Base-by-base conservation (phyloP, 2,329 filamentous ascomycete genomes). In the Calonectria pseudoturangicola region DNA sequence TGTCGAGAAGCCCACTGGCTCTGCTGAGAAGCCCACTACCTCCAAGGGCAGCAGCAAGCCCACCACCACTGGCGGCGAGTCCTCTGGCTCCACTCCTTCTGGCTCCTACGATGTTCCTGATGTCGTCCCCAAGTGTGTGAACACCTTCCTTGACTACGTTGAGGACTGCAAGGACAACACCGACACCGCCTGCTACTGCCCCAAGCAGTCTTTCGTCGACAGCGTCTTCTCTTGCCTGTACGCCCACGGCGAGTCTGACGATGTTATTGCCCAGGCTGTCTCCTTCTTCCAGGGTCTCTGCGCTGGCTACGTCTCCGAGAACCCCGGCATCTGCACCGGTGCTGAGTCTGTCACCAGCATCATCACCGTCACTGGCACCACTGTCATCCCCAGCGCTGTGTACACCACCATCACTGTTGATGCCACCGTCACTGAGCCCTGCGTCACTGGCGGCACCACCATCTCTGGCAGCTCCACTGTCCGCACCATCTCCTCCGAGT, bases 211-310 rank as follows among this genome's bases (percentile, higher is more conserved):
- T 68, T 96, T 97, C 86, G 94, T 95, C 82, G 88, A 92, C 84
- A 93, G 92, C 81, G 92, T 98, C 83, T 96, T 94, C 84, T 87
- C 90, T 74, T 98, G 96, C 86, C 89, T 98, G 79, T 91, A 93
- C 81, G 90, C 95, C 70, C 93, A 95, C 89, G 93, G 92, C 75
- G 88, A 89, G 72, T 89, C 89, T 72, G 89, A 92, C 73, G 87
- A 90, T 56, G 90, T 94, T 82, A 89, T 96, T 78, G 88, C 91
- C 68, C 86, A 92, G 79, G 94, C 95, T 73, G 89, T 97, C 72
- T 90, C 90, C 80, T 98, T 94, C 91, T 93, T 98, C 88, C 93
- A 96, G 85, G 96, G 96, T 83, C 94, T 98, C 86, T 98, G 96
- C 87, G 95, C 94, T 71, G 86, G 89, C 66, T 93, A 93, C 85